phyloP scores from a whole-genome alignment of 495 filamentous ascomycete species.

The Aspergillus incahuasiensis region DNA sequence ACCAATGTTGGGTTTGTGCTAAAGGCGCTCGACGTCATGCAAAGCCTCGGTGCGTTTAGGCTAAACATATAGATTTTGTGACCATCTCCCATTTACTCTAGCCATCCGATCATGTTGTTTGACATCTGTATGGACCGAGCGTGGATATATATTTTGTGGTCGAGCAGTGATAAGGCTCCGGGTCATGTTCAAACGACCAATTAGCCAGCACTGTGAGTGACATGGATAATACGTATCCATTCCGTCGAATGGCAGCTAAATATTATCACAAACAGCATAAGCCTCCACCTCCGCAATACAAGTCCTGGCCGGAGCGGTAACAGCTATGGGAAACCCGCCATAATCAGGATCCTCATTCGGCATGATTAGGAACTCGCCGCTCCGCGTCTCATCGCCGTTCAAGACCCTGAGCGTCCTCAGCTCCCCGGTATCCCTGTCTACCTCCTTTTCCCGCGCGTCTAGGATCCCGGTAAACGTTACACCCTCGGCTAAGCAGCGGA shows the following conservation, averaged over 20 bases:
- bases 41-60: too few species aligned
- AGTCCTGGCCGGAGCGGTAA: constrained; percentile 45
- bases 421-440: background rate
- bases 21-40: too few species aligned
- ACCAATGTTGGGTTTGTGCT: background rate
- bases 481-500: background rate
- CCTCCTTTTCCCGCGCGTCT: background rate
- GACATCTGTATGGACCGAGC: too few species aligned
- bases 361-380: constrained; percentile 44
- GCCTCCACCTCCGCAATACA: constrained; percentile 45
- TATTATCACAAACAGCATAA: constrained; percentile 27
- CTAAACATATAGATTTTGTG: too few species aligned
- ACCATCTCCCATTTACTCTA: too few species aligned
- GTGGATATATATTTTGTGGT: too few species aligned
- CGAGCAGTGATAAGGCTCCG: too few species aligned
- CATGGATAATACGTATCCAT: too few species aligned
- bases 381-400: constrained; percentile 32
- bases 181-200: too few species aligned
- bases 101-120: too few species aligned
- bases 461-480: constrained; percentile 5
- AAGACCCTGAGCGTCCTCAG: background rate
- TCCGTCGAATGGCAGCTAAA: background rate
- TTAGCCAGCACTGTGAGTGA: too few species aligned
- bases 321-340: constrained; percentile 46
- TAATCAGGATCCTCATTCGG: constrained; percentile 48